Evolutionary conservation across 305 asterid genomes (phyloP).

Genomic region (Fraxinus floribunda): DNA sequence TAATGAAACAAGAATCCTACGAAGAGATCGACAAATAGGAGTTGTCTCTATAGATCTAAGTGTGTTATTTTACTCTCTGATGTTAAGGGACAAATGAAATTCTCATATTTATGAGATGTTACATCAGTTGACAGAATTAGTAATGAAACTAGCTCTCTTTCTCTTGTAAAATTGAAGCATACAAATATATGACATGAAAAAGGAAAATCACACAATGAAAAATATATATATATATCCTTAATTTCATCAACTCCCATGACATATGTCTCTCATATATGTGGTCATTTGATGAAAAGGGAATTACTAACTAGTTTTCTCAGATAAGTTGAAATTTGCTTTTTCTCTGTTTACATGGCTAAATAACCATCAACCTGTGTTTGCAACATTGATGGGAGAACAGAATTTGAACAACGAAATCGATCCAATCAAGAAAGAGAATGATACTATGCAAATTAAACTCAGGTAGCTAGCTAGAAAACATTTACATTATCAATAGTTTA

Average conservation of each 20-base stretch:
- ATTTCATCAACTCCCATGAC: no score
- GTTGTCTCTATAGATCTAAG: conserved; percentile 40
- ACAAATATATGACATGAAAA: conserved; percentile 16
- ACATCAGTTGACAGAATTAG: not conserved
- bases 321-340: no score
- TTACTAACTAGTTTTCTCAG: conserved; percentile 8
- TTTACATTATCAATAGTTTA: no score
- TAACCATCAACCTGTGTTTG: conserved; percentile 4
- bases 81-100: not conserved
- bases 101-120: not conserved
- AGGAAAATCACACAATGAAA: not conserved
- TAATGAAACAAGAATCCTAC: conserved; percentile 32
- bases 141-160: conserved; percentile 28
- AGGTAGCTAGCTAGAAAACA: conserved; percentile 33
- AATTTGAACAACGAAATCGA: conserved; percentile 82
- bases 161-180: conserved; percentile 50
- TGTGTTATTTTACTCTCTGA: not conserved
- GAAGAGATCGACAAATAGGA: conserved; percentile 51
- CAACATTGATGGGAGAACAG: conserved; percentile 35
- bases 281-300: conserved; percentile 16
- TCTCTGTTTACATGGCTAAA: not conserved
- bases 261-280: conserved; percentile 17
- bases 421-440: conserved; percentile 87
- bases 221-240: no score
- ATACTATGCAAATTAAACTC: conserved; percentile 84